Percentiles rank a stretch among this genome's conserved stretches.
phyloP scores from a whole-genome alignment of 805 yeast genomes.

The Candida lessepsii region DNA sequence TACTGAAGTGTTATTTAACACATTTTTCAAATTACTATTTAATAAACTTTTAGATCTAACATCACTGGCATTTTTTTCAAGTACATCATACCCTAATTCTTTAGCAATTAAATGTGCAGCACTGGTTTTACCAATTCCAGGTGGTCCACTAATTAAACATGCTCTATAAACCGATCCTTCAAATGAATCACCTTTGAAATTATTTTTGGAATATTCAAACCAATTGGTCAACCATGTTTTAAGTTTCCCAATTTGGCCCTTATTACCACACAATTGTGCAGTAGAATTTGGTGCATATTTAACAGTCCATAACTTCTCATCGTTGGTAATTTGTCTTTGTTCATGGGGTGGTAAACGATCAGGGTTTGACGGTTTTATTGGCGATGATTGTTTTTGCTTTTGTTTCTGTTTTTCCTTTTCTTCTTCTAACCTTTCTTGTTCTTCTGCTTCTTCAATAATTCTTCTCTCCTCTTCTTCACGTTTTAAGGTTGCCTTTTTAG shows the following conservation, averaged over 20 bases:
- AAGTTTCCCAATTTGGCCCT: slow-evolving; percentile 65
- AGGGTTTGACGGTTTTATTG: slow-evolving; percentile 3
- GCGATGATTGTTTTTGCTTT: slow-evolving; percentile 1
- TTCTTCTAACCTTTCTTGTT: slow-evolving; percentile 45
- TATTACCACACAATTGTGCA: slow-evolving; percentile 88
- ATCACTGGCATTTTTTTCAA: slow-evolving; percentile 85
- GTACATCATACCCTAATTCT: slow-evolving; percentile 65
- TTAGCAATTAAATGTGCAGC: slow-evolving; percentile 76
- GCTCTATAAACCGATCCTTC: slow-evolving; percentile 76
- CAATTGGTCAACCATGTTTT: slow-evolving; percentile 76
- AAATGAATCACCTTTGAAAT: slow-evolving; percentile 55
- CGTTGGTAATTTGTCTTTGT: slow-evolving; percentile 42
- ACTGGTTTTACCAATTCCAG: slow-evolving; percentile 83
- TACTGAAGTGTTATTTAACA: slow-evolving; percentile 79
- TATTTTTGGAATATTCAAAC: slow-evolving; percentile 56
- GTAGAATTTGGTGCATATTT: slow-evolving; percentile 83
- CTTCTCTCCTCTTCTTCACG: slow-evolving; percentile 63
- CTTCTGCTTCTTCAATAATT: slow-evolving; percentile 51
- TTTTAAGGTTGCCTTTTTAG: slow-evolving; percentile 69
- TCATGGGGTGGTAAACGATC: slow-evolving; percentile 17
- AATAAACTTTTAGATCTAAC: slow-evolving; percentile 81
- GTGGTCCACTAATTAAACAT: slow-evolving; percentile 82
- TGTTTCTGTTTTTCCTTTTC: slow-evolving; percentile 26
- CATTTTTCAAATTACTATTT: slow-evolving; percentile 64
- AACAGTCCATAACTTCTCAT: slow-evolving; percentile 84